These are phyloP conservation scores for Gymnopus androsaceus DNA, from an alignment of 1,284 basidiomycete genomes.

Conservation along the genomic window DNA sequence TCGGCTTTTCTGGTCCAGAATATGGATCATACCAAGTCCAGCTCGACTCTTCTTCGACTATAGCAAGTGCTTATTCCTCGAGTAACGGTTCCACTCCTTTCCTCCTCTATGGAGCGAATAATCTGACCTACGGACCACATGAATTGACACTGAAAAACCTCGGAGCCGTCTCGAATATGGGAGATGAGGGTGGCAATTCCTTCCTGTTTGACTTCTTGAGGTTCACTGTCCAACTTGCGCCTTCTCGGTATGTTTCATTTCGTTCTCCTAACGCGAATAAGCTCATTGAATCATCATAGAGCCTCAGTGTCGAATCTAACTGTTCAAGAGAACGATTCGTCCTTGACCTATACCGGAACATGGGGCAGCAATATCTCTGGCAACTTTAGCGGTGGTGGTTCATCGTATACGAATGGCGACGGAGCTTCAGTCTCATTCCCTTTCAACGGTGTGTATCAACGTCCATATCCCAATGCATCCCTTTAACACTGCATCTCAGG, in stretches of 20 bases:
- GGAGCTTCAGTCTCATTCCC: slow-evolving; percentile 37
- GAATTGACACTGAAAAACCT: slow-evolving; percentile 38
- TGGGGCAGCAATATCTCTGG: slow-evolving; percentile 43
- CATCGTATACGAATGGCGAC: slow-evolving; percentile 41
- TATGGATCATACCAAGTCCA: slow-evolving; percentile 41
- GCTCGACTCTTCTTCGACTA: slow-evolving; percentile 32
- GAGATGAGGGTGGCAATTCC: slow-evolving; percentile 34
- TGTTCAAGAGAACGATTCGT: slow-evolving; percentile 37
- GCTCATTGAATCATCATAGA: slow-evolving; percentile 20
- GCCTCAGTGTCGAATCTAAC: slow-evolving; percentile 40
- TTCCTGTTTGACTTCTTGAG: slow-evolving; percentile 41
- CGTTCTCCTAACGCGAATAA: background rate
- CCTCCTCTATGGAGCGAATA: slow-evolving; percentile 35
- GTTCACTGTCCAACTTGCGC: slow-evolving; percentile 39
- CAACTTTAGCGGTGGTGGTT: slow-evolving; percentile 44
- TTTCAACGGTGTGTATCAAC: slow-evolving; percentile 36
- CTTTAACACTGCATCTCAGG: slow-evolving; percentile 24
- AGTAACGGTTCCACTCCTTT: slow-evolving; percentile 32
- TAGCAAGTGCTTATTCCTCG: slow-evolving; percentile 25
- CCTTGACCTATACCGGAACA: slow-evolving; percentile 36
- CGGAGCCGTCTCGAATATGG: slow-evolving; percentile 31
- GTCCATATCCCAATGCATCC: background rate
- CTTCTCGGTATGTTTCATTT: slow-evolving; percentile 31
- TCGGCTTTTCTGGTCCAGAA: slow-evolving; percentile 38
- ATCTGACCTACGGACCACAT: slow-evolving; percentile 39